Base-by-base conservation (phyloP, 2,329 filamentous ascomycete genomes). In the Sodiomyces alkalinus region DNA sequence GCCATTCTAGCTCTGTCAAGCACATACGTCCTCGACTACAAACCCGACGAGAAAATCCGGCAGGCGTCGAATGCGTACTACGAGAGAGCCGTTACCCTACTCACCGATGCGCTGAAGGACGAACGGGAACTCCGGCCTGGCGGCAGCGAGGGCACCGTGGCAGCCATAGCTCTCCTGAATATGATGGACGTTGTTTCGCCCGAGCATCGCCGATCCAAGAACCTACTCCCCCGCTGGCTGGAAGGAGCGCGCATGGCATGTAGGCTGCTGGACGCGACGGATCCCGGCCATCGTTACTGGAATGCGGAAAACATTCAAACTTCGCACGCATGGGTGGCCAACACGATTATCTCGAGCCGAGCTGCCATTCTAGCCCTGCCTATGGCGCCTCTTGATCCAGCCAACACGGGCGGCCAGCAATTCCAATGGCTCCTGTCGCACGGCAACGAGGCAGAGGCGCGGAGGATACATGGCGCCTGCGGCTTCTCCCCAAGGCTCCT, bases 1-100 rank as follows among this genome's bases (percentile, higher is more conserved):
- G 54, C 54, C 5, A 54, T 58, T n/a, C 49, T 55, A 23, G 52
- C 52, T 14, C 41, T 58, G 3, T 51, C 53, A 3, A 53, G 52
- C 2, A 47, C 55, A 1, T 58, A 58, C 17, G 50, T 58, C 5
- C 53, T 55, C 31, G 54, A 58, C 31, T 58, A 56, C 19, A 31
- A 47, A 11, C 52, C 52, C 1, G 38, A 45, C 17, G 43, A 51
- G 7, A 33, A 34, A 5, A 39, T 57, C 9, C 42, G 44, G 11
- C 37, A 37, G 7, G 42, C 46, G 9, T 47, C 55, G 28, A 55
- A 55, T 23, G 30, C 45, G 8, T 42, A 39, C 19, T 36, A 37
- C 7, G 35, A 36, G 0, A 36, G 39, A 12, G 48, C 46, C 1
- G 45, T 43, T 12, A 48, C 55, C 21, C 35, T 54, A 3, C 45